These are phyloP conservation scores for Aphanomyces cochlioides DNA, from an alignment of 352 stramenopile genomes.

Conservation along the genomic window DNA sequence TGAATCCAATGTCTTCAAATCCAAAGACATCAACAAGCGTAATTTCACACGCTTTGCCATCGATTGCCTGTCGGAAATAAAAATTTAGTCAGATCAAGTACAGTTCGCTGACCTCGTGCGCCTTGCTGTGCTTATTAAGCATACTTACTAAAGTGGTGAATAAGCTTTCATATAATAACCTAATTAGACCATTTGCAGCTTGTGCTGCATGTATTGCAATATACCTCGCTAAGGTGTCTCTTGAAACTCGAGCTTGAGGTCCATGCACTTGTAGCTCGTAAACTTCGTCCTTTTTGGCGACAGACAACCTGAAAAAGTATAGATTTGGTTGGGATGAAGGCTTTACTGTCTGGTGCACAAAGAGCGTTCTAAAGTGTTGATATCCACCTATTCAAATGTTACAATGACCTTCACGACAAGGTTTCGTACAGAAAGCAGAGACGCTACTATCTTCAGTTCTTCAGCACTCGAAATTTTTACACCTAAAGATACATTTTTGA, in stretches of 20 bases:
- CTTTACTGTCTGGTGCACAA: slow-evolving; percentile 25
- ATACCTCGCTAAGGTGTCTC: slow-evolving; percentile 25
- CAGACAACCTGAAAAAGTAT: slow-evolving; percentile 2
- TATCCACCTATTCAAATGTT: slow-evolving; percentile 9
- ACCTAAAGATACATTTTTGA: background rate
- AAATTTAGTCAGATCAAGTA: no score
- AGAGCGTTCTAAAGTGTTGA: background rate
- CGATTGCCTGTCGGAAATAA: background rate
- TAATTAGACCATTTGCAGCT: background rate
- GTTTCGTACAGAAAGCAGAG: background rate
- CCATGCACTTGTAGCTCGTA: slow-evolving; percentile 26
- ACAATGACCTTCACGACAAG: background rate
- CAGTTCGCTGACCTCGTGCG: no score
- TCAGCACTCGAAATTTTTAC: background rate
- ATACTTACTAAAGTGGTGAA: slow-evolving; percentile 17
- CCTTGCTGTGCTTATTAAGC: slow-evolving; percentile 15
- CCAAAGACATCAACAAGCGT: slow-evolving; percentile 73
- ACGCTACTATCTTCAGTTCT: background rate
- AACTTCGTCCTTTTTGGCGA: slow-evolving; percentile 20
- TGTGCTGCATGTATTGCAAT: background rate
- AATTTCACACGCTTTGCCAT: slow-evolving; percentile 32
- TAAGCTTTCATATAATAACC: slow-evolving; percentile 23
- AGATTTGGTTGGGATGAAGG: no score
- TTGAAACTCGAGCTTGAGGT: slow-evolving; percentile 1
- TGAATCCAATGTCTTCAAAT: slow-evolving; percentile 61